phyloP scores from a whole-genome alignment of 371 early-diverging fungal genomes.

The Mucor indicus region DNA sequence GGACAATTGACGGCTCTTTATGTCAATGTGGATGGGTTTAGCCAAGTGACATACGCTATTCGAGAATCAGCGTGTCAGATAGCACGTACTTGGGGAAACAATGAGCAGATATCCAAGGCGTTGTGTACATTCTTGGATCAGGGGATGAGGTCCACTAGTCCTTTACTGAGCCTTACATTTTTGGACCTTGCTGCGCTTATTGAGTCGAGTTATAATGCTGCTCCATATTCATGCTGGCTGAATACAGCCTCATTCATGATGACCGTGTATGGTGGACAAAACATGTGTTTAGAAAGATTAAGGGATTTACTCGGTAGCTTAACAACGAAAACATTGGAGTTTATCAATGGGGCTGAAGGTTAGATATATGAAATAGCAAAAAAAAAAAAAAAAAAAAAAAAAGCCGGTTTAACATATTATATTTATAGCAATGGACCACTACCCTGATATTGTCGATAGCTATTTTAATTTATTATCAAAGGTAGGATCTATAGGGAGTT shows the following conservation, averaged over 20 bases:
- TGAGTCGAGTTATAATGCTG: constrained; percentile 37
- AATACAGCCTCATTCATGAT: constrained; percentile 53
- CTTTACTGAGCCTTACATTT: constrained; percentile 44
- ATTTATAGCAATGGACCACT: constrained; percentile 43
- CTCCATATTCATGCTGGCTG: constrained; percentile 53
- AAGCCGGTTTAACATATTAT: too few relatives aligned
- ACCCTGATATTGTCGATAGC: constrained; percentile 34
- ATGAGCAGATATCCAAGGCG: constrained; percentile 42
- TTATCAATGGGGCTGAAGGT: constrained; percentile 51
- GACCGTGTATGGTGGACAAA: constrained; percentile 56
- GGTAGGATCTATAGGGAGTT: constrained; percentile 23
- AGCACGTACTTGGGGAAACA: constrained; percentile 26
- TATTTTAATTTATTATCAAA: constrained; percentile 55
- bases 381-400: too few relatives aligned
- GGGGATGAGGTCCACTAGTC: constrained; percentile 51
- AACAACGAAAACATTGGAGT: constrained; percentile 48
- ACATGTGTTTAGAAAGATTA: constrained; percentile 29
- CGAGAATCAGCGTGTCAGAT: constrained; percentile 26
- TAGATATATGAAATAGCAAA: neutral
- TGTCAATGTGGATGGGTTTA: constrained; percentile 24
- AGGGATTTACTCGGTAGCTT: constrained; percentile 38
- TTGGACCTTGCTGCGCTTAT: constrained; percentile 30
- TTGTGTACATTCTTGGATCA: constrained; percentile 50
- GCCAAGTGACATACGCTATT: constrained; percentile 31
- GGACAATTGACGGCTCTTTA: constrained; percentile 28